Evolutionary conservation across 2,329 filamentous ascomycete genomes (phyloP), one percentile per base, ranked within the genome.

Genomic region (Cadophora luteo-olivacea): DNA sequence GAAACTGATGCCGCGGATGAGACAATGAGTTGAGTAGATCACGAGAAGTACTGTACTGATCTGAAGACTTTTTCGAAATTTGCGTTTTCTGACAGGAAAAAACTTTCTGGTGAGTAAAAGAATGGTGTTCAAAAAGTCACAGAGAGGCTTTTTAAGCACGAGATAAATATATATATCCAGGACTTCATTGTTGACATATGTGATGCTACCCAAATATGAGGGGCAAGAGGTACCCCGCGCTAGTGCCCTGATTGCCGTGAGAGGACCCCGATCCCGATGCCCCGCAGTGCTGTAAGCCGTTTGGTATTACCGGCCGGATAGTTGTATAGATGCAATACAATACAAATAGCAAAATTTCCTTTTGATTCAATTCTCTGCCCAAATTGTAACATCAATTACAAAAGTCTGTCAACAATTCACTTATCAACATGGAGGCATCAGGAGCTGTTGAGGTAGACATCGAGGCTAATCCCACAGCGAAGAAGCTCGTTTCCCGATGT

Each of bases 401-500:
- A 5, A 45, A 16, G 16, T 16, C 14, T 19, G 12, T 14, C 12
- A 45, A 19, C 11, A 38, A 3, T 45, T 19, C 12, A 5, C 16
- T 29, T 25, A 29, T 29, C 24, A n/a, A 14, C 19, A 64, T 64
- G 62, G 62, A 57, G 16, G 22, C 49, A 41, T 41, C 49, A 16
- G 62, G 49, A 32, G 52, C 38, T n/a, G 54, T 61, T 9, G 57
- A 58, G 32, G 65, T 70, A 4, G 68, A 70, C 36, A 54, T 68
- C 33, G 62, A 60, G 45, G 48, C 38, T 2, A 49, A 66, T 41
- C 64, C 66, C 8, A 68, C 58, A 25, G 66, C 69, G 4, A 62
- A 70, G 41, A 70, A 69, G 36, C 70, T 73, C 7, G 58, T 73
- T 24, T 29, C 51, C 38, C 48, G 58, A n/a, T 66, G 62, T 33